phyloP scores from a whole-genome alignment of 106 monocot genomes.

The Dioscorea alata region DNA sequence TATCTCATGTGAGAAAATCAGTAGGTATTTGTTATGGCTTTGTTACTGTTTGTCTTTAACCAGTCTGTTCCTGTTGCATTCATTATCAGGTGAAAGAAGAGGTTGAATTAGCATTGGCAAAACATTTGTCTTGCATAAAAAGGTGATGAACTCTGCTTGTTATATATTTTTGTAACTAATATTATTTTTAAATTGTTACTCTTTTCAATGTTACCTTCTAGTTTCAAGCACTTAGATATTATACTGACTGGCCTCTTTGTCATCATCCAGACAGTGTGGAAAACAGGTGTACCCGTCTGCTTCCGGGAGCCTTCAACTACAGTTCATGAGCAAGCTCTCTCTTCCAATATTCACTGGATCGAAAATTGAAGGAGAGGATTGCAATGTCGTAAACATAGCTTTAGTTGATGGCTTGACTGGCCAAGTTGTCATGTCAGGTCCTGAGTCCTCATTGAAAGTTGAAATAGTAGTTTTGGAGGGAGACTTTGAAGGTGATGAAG shows the following conservation, averaged over 20 bases:
- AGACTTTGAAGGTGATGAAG: constrained; percentile 78
- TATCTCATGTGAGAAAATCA: too few relatives aligned
- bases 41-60: background rate
- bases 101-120: constrained; percentile 74
- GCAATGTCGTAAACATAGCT: constrained; percentile 34
- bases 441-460: constrained; percentile 66
- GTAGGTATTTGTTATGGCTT: too few relatives aligned
- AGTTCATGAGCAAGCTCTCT: constrained; percentile 63
- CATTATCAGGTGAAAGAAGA: constrained; percentile 88
- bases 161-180: too few relatives aligned
- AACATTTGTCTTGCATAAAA: constrained; percentile 49
- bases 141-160: constrained; percentile 29
- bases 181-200: too few relatives aligned
- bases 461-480: constrained; percentile 95
- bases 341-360: constrained; percentile 90
- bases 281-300: constrained; percentile 50
- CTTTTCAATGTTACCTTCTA: too few relatives aligned
- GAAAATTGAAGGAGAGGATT: constrained; percentile 74
- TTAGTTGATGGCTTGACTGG: constrained; percentile 58
- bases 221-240: too few relatives aligned
- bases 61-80: constrained; percentile 12
- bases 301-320: constrained; percentile 61
- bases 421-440: constrained; percentile 39
- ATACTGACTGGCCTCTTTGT: background rate
- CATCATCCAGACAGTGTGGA: constrained; percentile 51